These are phyloP conservation scores for Puccinia horiana DNA, from an alignment of 1,284 basidiomycete genomes.

Conservation along the genomic window DNA sequence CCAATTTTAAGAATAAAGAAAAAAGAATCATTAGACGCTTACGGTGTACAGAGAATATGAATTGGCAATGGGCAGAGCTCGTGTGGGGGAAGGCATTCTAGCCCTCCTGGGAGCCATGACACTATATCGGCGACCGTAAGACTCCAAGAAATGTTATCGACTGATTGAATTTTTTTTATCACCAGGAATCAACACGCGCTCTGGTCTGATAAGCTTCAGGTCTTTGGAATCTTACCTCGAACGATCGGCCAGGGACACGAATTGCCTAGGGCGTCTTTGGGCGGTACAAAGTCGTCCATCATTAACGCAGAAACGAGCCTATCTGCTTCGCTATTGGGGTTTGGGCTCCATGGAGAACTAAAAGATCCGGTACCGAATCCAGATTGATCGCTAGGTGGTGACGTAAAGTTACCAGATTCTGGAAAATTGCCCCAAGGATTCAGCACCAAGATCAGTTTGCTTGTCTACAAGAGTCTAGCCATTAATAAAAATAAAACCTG, in stretches of 20 bases:
- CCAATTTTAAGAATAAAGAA: background rate
- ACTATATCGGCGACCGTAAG: slow-evolving; percentile 25
- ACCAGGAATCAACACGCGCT: background rate
- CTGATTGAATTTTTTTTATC: background rate
- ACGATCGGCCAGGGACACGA: slow-evolving; percentile 27
- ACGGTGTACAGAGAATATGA: slow-evolving; percentile 32
- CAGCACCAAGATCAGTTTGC: background rate
- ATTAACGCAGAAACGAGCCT: background rate
- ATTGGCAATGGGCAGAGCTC: slow-evolving; percentile 27
- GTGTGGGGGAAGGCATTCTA: slow-evolving; percentile 14
- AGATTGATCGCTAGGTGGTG: slow-evolving; percentile 4
- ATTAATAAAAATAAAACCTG: background rate
- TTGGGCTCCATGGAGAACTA: background rate
- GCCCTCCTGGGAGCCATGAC: background rate
- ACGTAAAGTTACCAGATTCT: background rate
- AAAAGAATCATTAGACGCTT: background rate
- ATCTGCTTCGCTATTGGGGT: background rate
- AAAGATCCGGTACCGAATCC: slow-evolving; percentile 2
- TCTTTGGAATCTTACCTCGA: slow-evolving; percentile 8
- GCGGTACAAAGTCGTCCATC: background rate
- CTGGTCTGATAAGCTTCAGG: background rate
- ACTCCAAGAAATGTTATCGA: slow-evolving; percentile 40
- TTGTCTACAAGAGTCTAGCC: no score
- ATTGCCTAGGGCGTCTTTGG: background rate
- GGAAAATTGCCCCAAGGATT: background rate